phyloP scores from a whole-genome alignment of 768 basidiomycete genomes.

The Pulveroboletus sp. region DNA sequence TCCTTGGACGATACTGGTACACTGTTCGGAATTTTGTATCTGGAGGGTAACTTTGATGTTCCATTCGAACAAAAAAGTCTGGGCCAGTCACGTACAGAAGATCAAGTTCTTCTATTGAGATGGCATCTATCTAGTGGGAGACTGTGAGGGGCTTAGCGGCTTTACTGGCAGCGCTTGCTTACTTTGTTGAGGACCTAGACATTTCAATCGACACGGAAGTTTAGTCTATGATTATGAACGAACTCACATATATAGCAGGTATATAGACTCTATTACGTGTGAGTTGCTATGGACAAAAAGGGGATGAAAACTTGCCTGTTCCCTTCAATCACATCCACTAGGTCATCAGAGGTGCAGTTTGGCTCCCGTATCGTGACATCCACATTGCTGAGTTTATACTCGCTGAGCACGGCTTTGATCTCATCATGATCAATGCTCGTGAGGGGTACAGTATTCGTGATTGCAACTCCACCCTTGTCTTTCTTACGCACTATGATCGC shows the following conservation, averaged over 20 bases:
- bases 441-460: conserved; percentile 94
- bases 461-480: conserved; percentile 87
- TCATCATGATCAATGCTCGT: conserved; percentile 95
- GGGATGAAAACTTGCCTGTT: conserved; percentile 52
- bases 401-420: conserved; percentile 90
- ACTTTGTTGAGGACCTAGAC: conserved; percentile 80
- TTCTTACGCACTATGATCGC: conserved; percentile 78
- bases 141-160: background rate
- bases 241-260: conserved; percentile 80
- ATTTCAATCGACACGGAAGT: background rate
- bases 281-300: background rate
- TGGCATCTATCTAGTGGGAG: conserved; percentile 79
- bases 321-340: conserved; percentile 97
- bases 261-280: conserved; percentile 70
- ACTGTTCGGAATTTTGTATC: conserved; percentile 91
- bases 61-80: background rate
- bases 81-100: conserved; percentile 51
- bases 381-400: conserved; percentile 85
- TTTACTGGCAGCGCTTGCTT: conserved; percentile 2
- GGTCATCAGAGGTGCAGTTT: conserved; percentile 87
- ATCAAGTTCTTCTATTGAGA: conserved; percentile 97
- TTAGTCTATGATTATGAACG: background rate
- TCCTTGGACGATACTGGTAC: conserved; percentile 91
- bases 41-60: conserved; percentile 20
- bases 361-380: conserved; percentile 93